These are phyloP conservation scores for Taiozyma sp. DNA, from an alignment of 1,139 yeast species.

Conservation along the genomic window DNA sequence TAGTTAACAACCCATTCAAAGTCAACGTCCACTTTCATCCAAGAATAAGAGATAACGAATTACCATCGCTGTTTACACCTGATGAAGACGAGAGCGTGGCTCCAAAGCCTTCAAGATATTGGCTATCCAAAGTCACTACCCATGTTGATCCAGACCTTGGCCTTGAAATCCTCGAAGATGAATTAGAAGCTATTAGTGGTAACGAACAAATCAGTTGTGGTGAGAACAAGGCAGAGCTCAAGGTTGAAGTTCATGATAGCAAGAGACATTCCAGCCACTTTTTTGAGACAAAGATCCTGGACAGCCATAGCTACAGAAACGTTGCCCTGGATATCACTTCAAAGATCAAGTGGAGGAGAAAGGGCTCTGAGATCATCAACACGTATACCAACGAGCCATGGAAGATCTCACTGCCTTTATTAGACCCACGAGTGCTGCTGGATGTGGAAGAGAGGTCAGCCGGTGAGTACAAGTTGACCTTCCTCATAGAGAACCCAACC, in stretches of 20 bases:
- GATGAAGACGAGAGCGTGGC: constrained; percentile 22
- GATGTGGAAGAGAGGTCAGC: constrained; percentile 24
- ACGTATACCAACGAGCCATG: constrained; percentile 33
- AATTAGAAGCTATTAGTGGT: constrained; percentile 25
- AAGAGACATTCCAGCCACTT: constrained; percentile 12
- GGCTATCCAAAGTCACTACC: constrained; percentile 34
- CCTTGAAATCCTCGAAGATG: constrained; percentile 26
- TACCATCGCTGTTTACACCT: constrained; percentile 34
- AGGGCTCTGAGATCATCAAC: constrained; percentile 22
- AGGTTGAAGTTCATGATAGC: neutral
- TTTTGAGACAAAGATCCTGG: constrained; percentile 35
- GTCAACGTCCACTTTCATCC: constrained; percentile 37
- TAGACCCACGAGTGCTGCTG: constrained; percentile 66
- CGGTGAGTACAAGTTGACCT: constrained; percentile 33
- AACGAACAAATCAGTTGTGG: constrained; percentile 32
- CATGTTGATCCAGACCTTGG: constrained; percentile 6
- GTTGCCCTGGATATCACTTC: constrained; percentile 31
- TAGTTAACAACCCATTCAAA: constrained; percentile 36
- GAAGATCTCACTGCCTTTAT: constrained; percentile 53
- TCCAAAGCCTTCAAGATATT: constrained; percentile 43
- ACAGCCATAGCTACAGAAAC: constrained; percentile 39
- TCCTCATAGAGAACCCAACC: constrained; percentile 71
- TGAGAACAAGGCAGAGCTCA: constrained; percentile 17
- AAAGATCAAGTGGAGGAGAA: constrained; percentile 35
- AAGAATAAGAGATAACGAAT: constrained; percentile 30